Evolutionary conservation across 495 filamentous ascomycete species (phyloP), one percentile per base, ranked within the genome.

Genomic region (Aspergillus sclerotiicarbonarius): DNA sequence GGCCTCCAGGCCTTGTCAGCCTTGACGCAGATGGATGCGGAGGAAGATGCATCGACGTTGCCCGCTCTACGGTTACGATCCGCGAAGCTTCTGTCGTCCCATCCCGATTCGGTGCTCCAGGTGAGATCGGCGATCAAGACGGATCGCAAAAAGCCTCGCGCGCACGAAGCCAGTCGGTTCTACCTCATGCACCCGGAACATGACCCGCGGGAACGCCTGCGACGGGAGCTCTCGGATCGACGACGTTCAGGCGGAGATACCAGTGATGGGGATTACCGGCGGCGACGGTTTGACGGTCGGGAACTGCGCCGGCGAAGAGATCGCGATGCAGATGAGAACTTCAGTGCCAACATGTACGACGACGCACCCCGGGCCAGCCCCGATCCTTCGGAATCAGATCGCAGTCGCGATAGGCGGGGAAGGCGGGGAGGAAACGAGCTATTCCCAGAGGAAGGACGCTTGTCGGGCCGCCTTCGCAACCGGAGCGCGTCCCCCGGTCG

Each of bases 131-230:
- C 92, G 9, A 80, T 88, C 5, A 75, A 76, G n/a, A 76, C 81
- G 6, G 94, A 98, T 69, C 86, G 80, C 62, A 98, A 98, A 73
- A 80, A 82, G 51, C 74, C 80, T 15, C 85, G 88, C 37, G 91
- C 94, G 0, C 79, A 89, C 13, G 84, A 90, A 51, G 80, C 87
- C 32, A 97, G 94, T 70, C 79, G 91, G 15, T 98, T 92, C 72
- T 98, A 98, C 67, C 83, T 96, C 8, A 80, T 94, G 65, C 87
- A 98, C 63, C 91, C 92, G 0, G 87, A 95, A 60, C 85, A 92
- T 64, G 92, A 96, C 64, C 91, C 90, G 2, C 82, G 87, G 43
- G 90, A 95, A 70, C 80, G 84, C 44, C 75, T 86, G 57, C 80
- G 83, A 41, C 63, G 70, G 30, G 76, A 80, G 54, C 69, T 80